These are phyloP conservation scores for Suhomyces pyralidae DNA, from an alignment of 805 yeast genomes.

Conservation along the genomic window DNA sequence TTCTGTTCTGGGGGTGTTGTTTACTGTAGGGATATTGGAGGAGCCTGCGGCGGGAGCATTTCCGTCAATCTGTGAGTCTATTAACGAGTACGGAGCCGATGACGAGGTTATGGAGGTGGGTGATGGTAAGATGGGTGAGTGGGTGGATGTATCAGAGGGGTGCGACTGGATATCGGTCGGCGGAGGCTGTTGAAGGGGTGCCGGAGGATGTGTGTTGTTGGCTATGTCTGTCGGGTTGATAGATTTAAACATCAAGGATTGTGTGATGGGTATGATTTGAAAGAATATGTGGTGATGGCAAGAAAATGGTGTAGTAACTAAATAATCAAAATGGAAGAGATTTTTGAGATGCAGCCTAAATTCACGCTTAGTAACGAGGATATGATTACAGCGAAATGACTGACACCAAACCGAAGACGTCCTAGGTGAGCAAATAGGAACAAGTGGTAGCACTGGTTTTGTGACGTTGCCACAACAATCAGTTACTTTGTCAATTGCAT, in stretches of 20 bases:
- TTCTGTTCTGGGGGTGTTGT: conserved; percentile 7
- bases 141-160: background rate
- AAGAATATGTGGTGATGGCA: no score
- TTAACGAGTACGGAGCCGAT: background rate
- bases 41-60: background rate
- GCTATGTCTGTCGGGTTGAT: conserved; percentile 5
- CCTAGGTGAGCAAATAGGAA: background rate
- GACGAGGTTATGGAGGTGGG: background rate
- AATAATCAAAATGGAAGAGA: background rate
- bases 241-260: conserved; percentile 1
- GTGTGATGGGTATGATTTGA: background rate
- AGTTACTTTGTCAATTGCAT: background rate
- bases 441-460: conserved; percentile 2
- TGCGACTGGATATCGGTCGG: background rate
- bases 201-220: conserved; percentile 8
- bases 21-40: conserved; percentile 3
- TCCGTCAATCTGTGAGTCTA: background rate
- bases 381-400: background rate
- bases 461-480: conserved; percentile 2
- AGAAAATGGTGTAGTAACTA: background rate
- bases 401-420: background rate
- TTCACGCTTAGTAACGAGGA: background rate
- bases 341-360: background rate
- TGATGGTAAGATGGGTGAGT: background rate
- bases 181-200: conserved; percentile 2